Evolutionary conservation across 176 grass and related monocot species (phyloP).

Genomic region (Cenchrus americanus): DNA sequence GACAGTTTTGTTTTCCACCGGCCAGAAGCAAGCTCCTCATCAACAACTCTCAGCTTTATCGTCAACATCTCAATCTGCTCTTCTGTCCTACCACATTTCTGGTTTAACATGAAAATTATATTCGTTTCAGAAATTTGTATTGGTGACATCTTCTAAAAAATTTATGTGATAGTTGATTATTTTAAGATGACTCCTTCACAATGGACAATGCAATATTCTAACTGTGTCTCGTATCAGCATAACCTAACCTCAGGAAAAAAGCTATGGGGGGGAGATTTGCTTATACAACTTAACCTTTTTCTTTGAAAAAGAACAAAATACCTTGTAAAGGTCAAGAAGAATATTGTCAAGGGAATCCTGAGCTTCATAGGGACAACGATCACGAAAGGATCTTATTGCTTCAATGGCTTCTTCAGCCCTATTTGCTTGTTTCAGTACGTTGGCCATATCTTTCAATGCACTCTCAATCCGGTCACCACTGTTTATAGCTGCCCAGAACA

Average conservation of each 20-base stretch:
- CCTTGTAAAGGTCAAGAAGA: conserved; percentile 74
- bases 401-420: conserved; percentile 74
- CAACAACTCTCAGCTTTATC: conserved; percentile 60
- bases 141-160: background rate
- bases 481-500: conserved; percentile 81
- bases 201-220: background rate
- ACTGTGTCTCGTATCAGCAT: conserved; percentile 18
- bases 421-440: conserved; percentile 69
- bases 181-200: conserved; percentile 12
- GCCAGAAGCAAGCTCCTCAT: conserved; percentile 76
- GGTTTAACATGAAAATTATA: conserved; percentile 41
- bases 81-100: conserved; percentile 75
- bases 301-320: conserved; percentile 24
- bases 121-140: conserved; percentile 18
- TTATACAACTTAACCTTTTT: background rate
- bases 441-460: conserved; percentile 78
- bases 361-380: conserved; percentile 59
- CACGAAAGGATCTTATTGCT: conserved; percentile 69
- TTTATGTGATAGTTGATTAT: background rate
- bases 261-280: background rate
- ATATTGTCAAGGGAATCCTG: conserved; percentile 69
- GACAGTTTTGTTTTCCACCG: conserved; percentile 65
- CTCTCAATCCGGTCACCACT: conserved; percentile 78
- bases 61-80: conserved; percentile 74
- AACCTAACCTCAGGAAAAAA: background rate